Evolutionary conservation across 2,329 filamentous ascomycete genomes (phyloP).

Genomic region (Plectosphaerella plurivora): DNA sequence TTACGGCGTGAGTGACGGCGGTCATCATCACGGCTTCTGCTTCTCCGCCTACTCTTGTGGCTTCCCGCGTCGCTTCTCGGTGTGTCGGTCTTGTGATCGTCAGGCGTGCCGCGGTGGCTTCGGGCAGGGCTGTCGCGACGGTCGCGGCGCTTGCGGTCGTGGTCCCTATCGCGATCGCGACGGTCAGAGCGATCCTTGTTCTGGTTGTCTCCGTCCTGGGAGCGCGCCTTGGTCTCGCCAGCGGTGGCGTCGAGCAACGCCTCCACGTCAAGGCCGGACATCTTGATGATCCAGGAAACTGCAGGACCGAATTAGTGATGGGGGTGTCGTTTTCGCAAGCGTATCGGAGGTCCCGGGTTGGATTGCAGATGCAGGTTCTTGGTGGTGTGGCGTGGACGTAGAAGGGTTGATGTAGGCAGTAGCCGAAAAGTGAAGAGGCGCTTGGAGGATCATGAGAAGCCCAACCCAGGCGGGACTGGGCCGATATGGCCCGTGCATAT

Average conservation of each 20-base stretch:
- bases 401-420: background rate
- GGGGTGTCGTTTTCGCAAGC: background rate
- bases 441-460: no score
- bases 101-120: constrained; percentile 42
- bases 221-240: constrained; percentile 46
- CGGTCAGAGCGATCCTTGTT: constrained; percentile 43
- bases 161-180: constrained; percentile 42
- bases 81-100: constrained; percentile 58
- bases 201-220: constrained; percentile 51
- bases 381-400: background rate
- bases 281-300: constrained; percentile 18
- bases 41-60: constrained; percentile 77
- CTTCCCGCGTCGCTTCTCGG: constrained; percentile 73
- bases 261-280: constrained; percentile 69
- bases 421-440: background rate
- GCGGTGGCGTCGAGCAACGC: constrained; percentile 84
- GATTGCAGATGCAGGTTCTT: background rate
- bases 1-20: constrained; percentile 69
- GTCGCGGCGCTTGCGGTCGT: constrained; percentile 43
- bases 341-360: background rate
- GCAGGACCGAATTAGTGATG: background rate
- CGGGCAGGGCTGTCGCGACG: constrained; percentile 52
- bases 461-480: no score
- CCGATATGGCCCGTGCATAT: no score
- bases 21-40: constrained; percentile 72